Evolutionary conservation across 2,329 filamentous ascomycete species (phyloP), one percentile per base, ranked within the genome.

Genomic region (Aspergillus sp.): DNA sequence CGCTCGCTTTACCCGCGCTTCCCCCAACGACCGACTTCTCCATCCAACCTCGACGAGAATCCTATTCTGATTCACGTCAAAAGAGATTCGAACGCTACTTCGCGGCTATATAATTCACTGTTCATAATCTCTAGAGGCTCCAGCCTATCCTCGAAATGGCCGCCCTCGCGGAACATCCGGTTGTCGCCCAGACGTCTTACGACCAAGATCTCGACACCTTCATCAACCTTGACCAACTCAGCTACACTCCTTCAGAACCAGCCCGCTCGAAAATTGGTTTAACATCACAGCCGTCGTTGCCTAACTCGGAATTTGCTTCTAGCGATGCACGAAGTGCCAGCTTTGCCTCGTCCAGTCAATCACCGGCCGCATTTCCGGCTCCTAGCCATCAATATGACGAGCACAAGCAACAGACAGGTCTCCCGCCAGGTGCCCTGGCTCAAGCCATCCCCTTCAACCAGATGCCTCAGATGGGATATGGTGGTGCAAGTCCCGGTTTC

Each of bases 381-480:
- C 93, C 95, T 8, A 96, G 91, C 75, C 93, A 97, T 78, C 91
- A 96, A 76, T 98, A 98, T 81, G 90, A 92, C 69, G 87, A 91
- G 71, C 96, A 97, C 80, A 90, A 91, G 78, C 95, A 99, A 74
- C 93, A 97, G 80, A 97, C 95, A 3, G 92, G 93, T 62, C 87
- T 97, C 30, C 91, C 95, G 0, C 88, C 91, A 1, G 92, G 92
- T 61, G 93, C 91, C 52, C 80, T 95, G 62, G 87, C 89, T 42
- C 90, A 85, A 74, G 89, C 93, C 12, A 84, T 95, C 70, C 89
- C 90, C 36, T 84, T 95, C 67, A 92, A 90, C 73, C 83, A 89
- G 69, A 77, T 76, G 62, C 82, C 64, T 47, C 69, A 71, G 5
- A 73, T 78, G 64, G 66, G 71, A 34, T 76, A 74, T 60, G 69